A percentile compares a stretch with the other conserved stretches of the same genome.
Evolutionary conservation across 148 eudicot genomes (phyloP).

Genomic region (Chenopodium formosanum): DNA sequence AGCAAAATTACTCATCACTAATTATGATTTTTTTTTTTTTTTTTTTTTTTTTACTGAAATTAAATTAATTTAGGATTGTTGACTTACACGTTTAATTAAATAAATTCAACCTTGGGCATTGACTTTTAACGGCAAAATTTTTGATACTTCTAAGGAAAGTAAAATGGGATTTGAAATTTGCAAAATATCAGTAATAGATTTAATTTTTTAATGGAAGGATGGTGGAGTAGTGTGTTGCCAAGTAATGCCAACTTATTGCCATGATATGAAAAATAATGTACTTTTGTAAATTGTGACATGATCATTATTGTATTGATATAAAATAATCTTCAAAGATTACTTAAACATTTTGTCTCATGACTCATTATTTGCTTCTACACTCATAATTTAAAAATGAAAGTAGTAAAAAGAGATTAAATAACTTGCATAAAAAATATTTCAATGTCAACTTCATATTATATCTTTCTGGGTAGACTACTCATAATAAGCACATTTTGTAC

Average conservation of each 20-base stretch:
- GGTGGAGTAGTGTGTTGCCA: neutral
- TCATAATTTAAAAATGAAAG: no score
- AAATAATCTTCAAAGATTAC: neutral
- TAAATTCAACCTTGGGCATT: constrained; percentile 14
- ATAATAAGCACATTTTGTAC: no score
- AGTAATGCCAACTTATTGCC: no score
- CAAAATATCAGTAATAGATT: neutral
- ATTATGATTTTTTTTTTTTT: neutral
- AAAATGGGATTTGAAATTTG: neutral
- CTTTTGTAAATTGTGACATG: neutral
- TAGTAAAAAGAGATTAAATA: no score
- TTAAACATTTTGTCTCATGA: no score
- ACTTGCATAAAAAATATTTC: no score
- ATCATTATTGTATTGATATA: neutral
- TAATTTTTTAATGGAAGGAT: neutral
- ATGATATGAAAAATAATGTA: neutral
- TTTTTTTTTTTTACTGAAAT: neutral
- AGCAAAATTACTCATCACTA: neutral
- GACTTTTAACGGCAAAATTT: neutral
- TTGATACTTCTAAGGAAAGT: neutral
- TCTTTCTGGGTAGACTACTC: no score
- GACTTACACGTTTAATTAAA: constrained; percentile 12
- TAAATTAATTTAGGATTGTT: constrained; percentile 7
- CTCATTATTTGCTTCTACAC: no score
- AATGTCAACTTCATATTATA: no score